Evolutionary conservation across 2,329 filamentous ascomycete species (phyloP), one percentile per base, ranked within the genome.

Genomic region (Penicillium sp.): DNA sequence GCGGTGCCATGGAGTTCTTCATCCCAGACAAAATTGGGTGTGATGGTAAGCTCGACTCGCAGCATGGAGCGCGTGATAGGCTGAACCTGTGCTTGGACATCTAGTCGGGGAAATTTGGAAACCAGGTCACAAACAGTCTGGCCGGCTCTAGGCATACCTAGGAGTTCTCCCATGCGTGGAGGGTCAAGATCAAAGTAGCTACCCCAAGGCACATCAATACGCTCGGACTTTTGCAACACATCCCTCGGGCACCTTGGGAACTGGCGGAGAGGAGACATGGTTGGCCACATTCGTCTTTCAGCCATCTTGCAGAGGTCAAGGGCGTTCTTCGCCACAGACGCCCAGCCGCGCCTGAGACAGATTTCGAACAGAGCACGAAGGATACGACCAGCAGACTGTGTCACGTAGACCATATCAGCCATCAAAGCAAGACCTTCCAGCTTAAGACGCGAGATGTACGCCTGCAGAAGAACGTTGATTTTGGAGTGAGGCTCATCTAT

Each of bases 261-360:
- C 73, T 99, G 95, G 58, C 95, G 88, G 35, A 99, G 83, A 11
- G 96, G 95, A 44, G 92, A 92, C 95, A 98, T 99, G 6, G 94
- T 98, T 15, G 94, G 93, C 95, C 95, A 99, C 96, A 99, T 99
- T 54, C 96, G 87, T 84, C 97, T 97, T 82, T 99, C 95, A 0
- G 94, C 95, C 92, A 97, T 98, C 82, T 99, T 99, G 81, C 96
- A 99, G 57, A 99, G 85, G 70, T 97, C 92, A 47, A 99, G 83
- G 0, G 95, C 93, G 65, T 91, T 92, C 81, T 95, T 97, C 8
- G 95, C 92, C 3, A 98, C 95, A 17, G 89, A 90, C 0, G 95
- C 88, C 94, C 94, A 99, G 38, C 94, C 94, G 78, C 97, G 97
- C 81, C 94, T 96, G 67, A 99, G 81, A n/a, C 91, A 90, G 58